Percentiles rank a stretch among this genome's conserved stretches.
Conservation (phyloP, 2,329 filamentous ascomycete species). For the Phialophora verrucosa region DNA sequence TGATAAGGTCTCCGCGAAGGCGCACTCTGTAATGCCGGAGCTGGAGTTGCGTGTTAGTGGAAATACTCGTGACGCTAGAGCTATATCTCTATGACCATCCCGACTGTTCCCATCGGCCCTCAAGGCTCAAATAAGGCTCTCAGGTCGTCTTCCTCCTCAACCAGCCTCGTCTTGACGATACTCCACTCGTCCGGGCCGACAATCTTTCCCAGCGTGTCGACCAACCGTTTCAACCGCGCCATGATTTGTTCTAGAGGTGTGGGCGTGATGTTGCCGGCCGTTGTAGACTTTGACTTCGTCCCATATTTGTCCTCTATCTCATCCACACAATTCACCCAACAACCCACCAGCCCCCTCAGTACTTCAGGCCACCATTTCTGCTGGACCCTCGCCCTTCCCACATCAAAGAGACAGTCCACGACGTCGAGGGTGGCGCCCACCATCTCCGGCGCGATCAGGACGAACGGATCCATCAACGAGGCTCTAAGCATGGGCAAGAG, state of each 20-base stretch:
- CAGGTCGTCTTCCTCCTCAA: constrained; percentile 46
- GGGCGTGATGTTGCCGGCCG: background rate
- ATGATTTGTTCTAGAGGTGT: constrained; percentile 24
- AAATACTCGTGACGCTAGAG: too few relatives aligned
- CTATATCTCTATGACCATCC: background rate
- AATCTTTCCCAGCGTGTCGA: constrained; percentile 39
- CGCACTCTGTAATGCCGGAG: too few relatives aligned
- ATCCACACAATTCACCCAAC: constrained; percentile 64
- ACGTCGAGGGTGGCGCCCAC: constrained; percentile 61
- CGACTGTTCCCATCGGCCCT: background rate
- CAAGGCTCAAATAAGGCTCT: constrained; percentile 42
- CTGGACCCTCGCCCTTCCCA: constrained; percentile 72
- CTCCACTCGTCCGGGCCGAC: constrained; percentile 37
- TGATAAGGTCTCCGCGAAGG: too few relatives aligned
- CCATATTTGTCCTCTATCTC: constrained; percentile 44
- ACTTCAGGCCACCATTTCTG: constrained; percentile 66
- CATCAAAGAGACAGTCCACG: constrained; percentile 64
- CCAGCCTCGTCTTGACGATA: constrained; percentile 39
- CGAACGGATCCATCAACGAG: constrained; percentile 73
- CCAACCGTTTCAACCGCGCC: constrained; percentile 40
- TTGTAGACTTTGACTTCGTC: constrained; percentile 3
- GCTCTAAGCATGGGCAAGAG: constrained; percentile 70
- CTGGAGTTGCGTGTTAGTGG: too few relatives aligned
- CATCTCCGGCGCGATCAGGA: constrained; percentile 59
- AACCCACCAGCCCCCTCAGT: constrained; percentile 65